These are phyloP conservation scores for Torulaspora globosa DNA, from an alignment of 1,139 yeast species.

Conservation along the genomic window DNA sequence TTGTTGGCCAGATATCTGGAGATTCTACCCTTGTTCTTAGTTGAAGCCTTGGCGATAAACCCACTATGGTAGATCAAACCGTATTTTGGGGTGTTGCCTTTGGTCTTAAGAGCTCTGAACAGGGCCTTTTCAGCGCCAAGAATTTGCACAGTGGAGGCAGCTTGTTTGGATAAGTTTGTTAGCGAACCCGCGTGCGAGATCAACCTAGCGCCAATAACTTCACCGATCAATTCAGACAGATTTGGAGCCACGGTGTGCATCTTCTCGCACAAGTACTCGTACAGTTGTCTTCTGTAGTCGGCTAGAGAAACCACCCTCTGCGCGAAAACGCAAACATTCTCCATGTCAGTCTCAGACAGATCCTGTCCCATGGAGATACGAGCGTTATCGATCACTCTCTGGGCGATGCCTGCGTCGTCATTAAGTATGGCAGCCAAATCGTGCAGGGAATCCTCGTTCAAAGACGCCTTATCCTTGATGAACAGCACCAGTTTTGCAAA, in stretches of 20 bases:
- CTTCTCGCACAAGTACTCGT: constrained; percentile 84
- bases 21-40: constrained; percentile 98
- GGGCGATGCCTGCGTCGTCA: constrained; percentile 93
- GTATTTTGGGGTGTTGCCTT: constrained; percentile 97
- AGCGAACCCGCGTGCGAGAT: constrained; percentile 98
- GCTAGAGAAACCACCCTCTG: constrained; percentile 90
- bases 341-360: constrained; percentile 88
- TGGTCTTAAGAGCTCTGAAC: constrained; percentile 96
- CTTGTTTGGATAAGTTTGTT: constrained; percentile 93
- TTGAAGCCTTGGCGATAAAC: constrained; percentile 91
- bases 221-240: constrained; percentile 93
- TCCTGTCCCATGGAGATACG: constrained; percentile 99
- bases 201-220: constrained; percentile 96
- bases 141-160: constrained; percentile 97
- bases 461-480: constrained; percentile 82
- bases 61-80: constrained; percentile 97
- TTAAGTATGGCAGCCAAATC: constrained; percentile 84
- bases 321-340: constrained; percentile 85
- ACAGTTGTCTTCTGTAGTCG: constrained; percentile 86
- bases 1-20: constrained; percentile 98
- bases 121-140: constrained; percentile 99
- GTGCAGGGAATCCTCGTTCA: constrained; percentile 79
- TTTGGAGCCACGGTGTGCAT: constrained; percentile 99
- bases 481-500: constrained; percentile 79
- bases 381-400: constrained; percentile 84